Conservation (phyloP, 2,329 filamentous ascomycete species). For the Penicillium griseofulvum region DNA sequence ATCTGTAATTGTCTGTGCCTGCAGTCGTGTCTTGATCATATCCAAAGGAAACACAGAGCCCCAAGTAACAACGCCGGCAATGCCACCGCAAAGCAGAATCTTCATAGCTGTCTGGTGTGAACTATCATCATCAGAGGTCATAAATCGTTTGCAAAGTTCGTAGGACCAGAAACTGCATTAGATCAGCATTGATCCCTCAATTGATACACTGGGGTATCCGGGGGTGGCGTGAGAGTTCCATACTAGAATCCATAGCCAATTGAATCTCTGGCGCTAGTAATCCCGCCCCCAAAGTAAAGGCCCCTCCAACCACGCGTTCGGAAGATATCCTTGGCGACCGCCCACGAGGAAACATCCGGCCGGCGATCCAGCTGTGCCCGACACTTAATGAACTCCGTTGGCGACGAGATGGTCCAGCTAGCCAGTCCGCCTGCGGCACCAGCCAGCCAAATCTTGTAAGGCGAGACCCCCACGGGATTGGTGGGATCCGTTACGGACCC, state of each 20-base stretch:
- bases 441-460: constrained; percentile 71
- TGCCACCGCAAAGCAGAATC: constrained; percentile 76
- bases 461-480: constrained; percentile 46
- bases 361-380: constrained; percentile 67
- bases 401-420: constrained; percentile 80
- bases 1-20: constrained; percentile 59
- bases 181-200: neutral
- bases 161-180: constrained; percentile 76
- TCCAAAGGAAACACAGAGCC: constrained; percentile 86
- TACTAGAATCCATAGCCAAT: constrained; percentile 95
- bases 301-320: constrained; percentile 62
- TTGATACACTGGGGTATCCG: constrained; percentile 12
- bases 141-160: constrained; percentile 65
- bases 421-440: constrained; percentile 79
- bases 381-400: constrained; percentile 89
- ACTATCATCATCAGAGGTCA: constrained; percentile 48
- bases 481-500: constrained; percentile 44
- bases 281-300: constrained; percentile 74
- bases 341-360: constrained; percentile 57
- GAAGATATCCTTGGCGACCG: constrained; percentile 62
- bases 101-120: constrained; percentile 56
- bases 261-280: constrained; percentile 80
- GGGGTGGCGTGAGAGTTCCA: constrained; percentile 25
- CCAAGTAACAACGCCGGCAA: constrained; percentile 88
- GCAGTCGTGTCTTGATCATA: constrained; percentile 88